Percentiles rank a stretch among this genome's conserved stretches.
Evolutionary conservation across 768 basidiomycete genomes (phyloP).

Genomic region (Kwoniella pini): DNA sequence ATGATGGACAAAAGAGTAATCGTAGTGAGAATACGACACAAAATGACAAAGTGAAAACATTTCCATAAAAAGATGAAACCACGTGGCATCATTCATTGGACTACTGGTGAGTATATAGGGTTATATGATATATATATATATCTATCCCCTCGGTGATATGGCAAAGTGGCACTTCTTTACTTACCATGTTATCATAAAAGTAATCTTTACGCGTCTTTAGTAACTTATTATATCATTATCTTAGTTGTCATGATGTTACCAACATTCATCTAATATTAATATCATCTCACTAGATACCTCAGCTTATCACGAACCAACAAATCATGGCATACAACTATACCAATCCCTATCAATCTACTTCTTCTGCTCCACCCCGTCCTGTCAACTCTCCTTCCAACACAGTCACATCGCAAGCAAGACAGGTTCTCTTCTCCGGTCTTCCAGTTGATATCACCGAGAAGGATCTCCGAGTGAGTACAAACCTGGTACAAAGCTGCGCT

Average conservation of each 20-base stretch:
- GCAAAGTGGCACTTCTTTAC: no score
- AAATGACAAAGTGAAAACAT: background rate
- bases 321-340: slow-evolving; percentile 22
- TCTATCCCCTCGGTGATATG: no score
- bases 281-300: no score
- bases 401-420: slow-evolving; percentile 14
- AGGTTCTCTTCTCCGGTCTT: slow-evolving; percentile 38
- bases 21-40: background rate
- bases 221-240: background rate
- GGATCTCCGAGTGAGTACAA: slow-evolving; percentile 31
- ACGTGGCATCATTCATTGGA: no score
- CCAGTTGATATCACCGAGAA: slow-evolving; percentile 34
- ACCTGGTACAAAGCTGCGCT: background rate
- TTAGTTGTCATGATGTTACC: background rate
- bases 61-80: background rate
- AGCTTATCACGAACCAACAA: no score
- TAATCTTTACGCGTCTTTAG: no score
- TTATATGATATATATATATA: no score
- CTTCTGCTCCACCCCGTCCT: background rate
- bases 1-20: slow-evolving; percentile 9
- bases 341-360: slow-evolving; percentile 21
- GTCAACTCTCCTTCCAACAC: slow-evolving; percentile 4
- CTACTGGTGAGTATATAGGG: no score
- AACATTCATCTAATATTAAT: no score
- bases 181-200: no score